phyloP scores from a whole-genome alignment of 192 early-diverging fungal genomes.

The Rhizophagus sp. region DNA sequence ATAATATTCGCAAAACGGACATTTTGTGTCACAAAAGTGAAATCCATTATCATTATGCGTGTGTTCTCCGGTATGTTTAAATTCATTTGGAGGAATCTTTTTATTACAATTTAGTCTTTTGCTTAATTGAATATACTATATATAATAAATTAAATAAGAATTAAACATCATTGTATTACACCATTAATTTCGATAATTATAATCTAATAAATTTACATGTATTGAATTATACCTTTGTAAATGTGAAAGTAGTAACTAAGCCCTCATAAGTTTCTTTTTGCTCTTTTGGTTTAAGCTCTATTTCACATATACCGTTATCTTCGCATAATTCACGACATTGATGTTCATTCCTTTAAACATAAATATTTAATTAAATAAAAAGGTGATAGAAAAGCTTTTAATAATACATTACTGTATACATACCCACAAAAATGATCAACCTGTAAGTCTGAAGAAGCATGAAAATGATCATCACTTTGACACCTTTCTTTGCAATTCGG shows the following conservation, averaged over 20 bases:
- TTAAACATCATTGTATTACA: too few species aligned
- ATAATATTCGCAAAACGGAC: conserved; percentile 16
- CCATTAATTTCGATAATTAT: too few species aligned
- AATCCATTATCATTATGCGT: background rate
- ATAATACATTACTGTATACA: too few species aligned
- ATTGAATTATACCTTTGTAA: background rate
- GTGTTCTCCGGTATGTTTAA: conserved; percentile 13
- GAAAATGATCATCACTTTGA: conserved; percentile 23
- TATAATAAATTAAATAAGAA: too few species aligned
- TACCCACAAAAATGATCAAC: conserved; percentile 29
- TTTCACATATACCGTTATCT: conserved; percentile 22
- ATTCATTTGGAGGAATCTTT: conserved; percentile 21
- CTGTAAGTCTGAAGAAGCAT: background rate
- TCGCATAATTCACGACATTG: conserved; percentile 29
- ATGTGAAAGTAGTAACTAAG: background rate
- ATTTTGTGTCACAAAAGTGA: conserved; percentile 17
- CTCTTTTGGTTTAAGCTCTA: background rate
- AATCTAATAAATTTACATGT: too few species aligned
- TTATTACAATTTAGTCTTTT: conserved; percentile 3
- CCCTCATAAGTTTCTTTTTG: conserved; percentile 3
- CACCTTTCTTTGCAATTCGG: background rate
- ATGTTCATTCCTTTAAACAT: conserved; percentile 28
- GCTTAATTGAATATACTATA: conserved; percentile 6
- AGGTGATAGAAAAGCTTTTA: background rate
- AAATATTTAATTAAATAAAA: too few species aligned